These are phyloP conservation scores for Ligustrum vulgare DNA, from an alignment of 257 asterid genomes.

Conservation along the genomic window DNA sequence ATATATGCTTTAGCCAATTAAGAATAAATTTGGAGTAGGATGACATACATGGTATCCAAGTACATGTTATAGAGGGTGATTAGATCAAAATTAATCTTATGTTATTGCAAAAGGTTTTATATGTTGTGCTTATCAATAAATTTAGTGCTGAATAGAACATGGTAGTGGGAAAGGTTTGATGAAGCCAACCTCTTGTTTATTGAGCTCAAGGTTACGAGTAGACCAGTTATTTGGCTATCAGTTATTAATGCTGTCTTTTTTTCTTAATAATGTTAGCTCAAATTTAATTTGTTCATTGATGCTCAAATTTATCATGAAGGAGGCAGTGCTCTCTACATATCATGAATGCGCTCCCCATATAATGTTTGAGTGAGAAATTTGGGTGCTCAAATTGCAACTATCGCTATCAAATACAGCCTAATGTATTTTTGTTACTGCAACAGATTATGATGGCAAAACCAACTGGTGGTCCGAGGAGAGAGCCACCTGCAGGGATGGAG, in stretches of 20 bases:
- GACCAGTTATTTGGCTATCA: conserved; percentile 70
- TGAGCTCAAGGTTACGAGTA: conserved; percentile 45
- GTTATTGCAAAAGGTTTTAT: not conserved
- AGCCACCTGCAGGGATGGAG: conserved; percentile 39
- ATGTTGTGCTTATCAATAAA: too few species aligned
- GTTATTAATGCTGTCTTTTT: not conserved
- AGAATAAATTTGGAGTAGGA: too few species aligned
- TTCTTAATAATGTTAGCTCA: not conserved
- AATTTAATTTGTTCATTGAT: not conserved
- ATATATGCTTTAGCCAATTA: not conserved
- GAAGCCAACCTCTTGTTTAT: not conserved
- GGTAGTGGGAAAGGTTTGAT: not conserved
- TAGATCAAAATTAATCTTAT: not conserved
- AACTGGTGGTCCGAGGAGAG: conserved; percentile 51
- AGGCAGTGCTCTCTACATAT: not conserved
- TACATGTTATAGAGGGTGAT: too few species aligned
- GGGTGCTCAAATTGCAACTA: not conserved
- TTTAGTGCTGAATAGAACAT: not conserved
- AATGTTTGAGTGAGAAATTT: not conserved
- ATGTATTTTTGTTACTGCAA: not conserved
- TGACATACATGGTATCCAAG: too few species aligned
- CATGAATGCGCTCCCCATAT: not conserved
- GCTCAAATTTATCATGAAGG: not conserved
- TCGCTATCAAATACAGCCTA: too few species aligned
- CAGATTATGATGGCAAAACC: conserved; percentile 66